Percentiles rank a stretch among this genome's conserved stretches.
phyloP scores from a whole-genome alignment of 2,329 filamentous ascomycete species.

The Fusarium subglutinans region DNA sequence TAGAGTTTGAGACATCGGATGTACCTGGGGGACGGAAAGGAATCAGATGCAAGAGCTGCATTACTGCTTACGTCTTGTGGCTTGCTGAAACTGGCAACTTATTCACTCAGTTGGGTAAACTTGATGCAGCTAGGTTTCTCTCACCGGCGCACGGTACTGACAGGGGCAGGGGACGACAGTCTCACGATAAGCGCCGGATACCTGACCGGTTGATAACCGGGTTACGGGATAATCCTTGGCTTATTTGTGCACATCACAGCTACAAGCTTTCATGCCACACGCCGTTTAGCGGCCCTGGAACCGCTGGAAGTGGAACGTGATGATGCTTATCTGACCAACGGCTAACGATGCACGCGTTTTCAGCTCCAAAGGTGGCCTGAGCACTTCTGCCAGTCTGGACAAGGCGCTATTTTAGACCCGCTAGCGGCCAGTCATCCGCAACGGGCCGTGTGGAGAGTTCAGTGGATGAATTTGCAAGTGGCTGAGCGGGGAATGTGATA shows the following conservation, averaged over 20 bases:
- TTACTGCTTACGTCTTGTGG: background rate
- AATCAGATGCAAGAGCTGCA: background rate
- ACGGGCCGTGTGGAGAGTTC: background rate
- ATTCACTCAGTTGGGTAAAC: background rate
- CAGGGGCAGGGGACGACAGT: background rate
- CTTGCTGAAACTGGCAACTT: background rate
- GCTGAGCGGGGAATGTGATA: conserved; percentile 5
- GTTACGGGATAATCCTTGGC: background rate
- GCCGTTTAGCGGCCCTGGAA: background rate
- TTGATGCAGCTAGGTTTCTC: background rate
- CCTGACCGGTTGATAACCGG: no score
- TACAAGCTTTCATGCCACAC: background rate
- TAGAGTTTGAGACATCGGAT: background rate
- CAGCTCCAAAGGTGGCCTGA: background rate
- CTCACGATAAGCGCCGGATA: background rate
- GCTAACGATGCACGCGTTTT: background rate
- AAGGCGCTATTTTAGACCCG: background rate
- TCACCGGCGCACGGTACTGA: background rate
- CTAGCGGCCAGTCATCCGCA: background rate
- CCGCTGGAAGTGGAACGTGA: background rate
- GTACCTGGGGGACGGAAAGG: background rate
- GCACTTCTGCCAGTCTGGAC: background rate
- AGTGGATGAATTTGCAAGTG: background rate
- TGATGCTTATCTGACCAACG: background rate
- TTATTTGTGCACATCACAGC: background rate